phyloP scores from a whole-genome alignment of 208 protist species.

The Leptomonas pyrrhocoris region DNA sequence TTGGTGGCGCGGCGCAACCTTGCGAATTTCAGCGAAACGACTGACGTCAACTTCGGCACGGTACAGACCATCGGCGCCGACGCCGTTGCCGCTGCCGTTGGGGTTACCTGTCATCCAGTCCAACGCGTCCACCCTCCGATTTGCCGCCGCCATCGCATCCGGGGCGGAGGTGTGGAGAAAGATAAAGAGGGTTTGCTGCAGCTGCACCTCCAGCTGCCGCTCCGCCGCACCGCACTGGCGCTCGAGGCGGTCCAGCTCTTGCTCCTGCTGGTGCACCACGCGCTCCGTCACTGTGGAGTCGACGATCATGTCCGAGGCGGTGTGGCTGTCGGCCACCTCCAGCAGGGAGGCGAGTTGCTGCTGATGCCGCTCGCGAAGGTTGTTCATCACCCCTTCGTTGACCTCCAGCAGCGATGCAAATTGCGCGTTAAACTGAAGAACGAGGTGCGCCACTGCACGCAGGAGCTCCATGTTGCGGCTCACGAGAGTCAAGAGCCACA shows the following conservation, averaged over 20 bases:
- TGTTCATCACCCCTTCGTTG: conserved; percentile 24
- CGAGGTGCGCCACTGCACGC: conserved; percentile 49
- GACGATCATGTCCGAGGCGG: conserved; percentile 60
- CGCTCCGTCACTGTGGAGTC: conserved; percentile 58
- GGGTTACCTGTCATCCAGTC: neutral
- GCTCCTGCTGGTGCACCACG: conserved; percentile 67
- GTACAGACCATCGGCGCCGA: conserved; percentile 14
- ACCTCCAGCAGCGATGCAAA: conserved; percentile 37
- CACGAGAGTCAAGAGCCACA: conserved; percentile 76
- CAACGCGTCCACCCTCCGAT: conserved; percentile 24
- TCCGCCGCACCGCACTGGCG: conserved; percentile 25
- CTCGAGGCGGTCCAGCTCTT: conserved; percentile 56
- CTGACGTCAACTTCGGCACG: conserved; percentile 44
- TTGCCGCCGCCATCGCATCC: conserved; percentile 49
- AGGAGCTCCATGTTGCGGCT: conserved; percentile 59
- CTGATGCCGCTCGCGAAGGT: conserved; percentile 57
- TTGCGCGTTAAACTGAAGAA: conserved; percentile 62
- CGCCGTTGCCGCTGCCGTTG: neutral
- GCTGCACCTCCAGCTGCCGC: conserved; percentile 37
- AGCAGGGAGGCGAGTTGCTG: conserved; percentile 60
- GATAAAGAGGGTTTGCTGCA: conserved; percentile 44
- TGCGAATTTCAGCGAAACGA: conserved; percentile 38
- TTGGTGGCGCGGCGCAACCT: neutral
- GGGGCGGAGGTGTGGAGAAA: conserved; percentile 63
- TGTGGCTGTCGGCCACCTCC: conserved; percentile 50